A percentile compares a stretch with the other conserved stretches of the same genome.
These are phyloP conservation scores for Pouteria glomerata DNA, from an alignment of 148 eudicot species.

Conservation along the genomic window DNA sequence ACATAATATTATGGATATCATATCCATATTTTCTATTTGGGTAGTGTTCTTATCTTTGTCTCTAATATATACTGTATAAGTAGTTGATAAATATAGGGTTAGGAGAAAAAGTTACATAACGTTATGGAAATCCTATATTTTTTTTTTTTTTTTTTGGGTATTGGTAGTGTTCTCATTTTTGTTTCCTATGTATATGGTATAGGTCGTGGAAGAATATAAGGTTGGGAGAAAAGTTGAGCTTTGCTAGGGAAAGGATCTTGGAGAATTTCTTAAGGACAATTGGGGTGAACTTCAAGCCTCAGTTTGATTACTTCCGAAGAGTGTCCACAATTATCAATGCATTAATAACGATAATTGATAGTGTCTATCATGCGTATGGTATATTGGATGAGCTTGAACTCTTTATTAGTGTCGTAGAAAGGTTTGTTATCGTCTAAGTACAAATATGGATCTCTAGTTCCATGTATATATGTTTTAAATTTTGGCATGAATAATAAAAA, in stretches of 20 bases:
- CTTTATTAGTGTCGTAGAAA: not conserved
- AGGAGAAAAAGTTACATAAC: too few relatives aligned
- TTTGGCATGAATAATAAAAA: not conserved
- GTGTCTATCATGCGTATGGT: not conserved
- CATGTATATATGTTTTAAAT: too few relatives aligned
- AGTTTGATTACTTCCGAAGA: not conserved
- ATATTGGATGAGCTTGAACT: constrained; percentile 9
- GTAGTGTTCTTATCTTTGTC: too few relatives aligned
- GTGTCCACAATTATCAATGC: not conserved
- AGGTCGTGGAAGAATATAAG: constrained; percentile 1
- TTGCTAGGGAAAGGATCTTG: not conserved
- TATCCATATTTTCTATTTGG: too few relatives aligned
- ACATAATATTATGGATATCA: too few relatives aligned
- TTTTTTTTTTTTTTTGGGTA: too few relatives aligned
- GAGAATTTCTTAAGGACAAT: not conserved
- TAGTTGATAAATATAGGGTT: too few relatives aligned
- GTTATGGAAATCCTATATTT: too few relatives aligned
- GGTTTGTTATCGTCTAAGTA: not conserved
- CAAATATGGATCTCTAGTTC: not conserved
- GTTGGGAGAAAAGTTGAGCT: not conserved
- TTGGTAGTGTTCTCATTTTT: too few relatives aligned
- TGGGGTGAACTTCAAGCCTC: not conserved
- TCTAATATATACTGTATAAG: too few relatives aligned
- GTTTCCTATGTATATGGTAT: not conserved
- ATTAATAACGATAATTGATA: not conserved